Base-by-base conservation (phyloP, 768 basidiomycete genomes). In the Tricholoma matsutake region DNA sequence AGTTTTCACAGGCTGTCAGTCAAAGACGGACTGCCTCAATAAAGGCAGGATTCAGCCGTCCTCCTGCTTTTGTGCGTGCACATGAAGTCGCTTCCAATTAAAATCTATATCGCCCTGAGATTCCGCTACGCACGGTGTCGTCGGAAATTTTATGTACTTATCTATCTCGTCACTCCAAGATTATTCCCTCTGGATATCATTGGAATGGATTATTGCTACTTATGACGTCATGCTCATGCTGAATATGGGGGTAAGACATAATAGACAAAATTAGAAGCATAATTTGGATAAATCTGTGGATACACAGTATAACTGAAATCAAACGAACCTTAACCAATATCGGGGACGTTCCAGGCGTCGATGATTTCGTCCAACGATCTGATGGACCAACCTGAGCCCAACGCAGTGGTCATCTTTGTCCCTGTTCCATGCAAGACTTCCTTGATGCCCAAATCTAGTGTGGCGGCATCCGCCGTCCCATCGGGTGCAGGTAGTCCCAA, bases 401-500 rank as follows among this genome's bases (percentile, higher is more conserved):
- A 71, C 10, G 83, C 79, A 5, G 86, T 86, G 20, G 85, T 86
- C 82, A 91, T 83, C 68, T 92, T 94, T 0, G 86, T 84, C 1
- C 96, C 96, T 0, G 95, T 91, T 0, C 86, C 84, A 68, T 94
- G 90, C 62, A 97, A 70, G 8, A 97, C 93, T 68, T 96, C 91
- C 66, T 86, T 88, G 63, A 98, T 94, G 8, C 81, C 83, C 59
- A 74, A 54, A 62, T 81, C 81, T 47, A 84, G 67, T 7, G 67
- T 64, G 16, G 57, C 64, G 16, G 67, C 65, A 63, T 82, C 73
- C 9, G 62, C 63, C 0, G 82, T 85, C 0, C 87, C 88, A 6
- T 81, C 81, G 0, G 88, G 86, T 1, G 79, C 76, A 6, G 82
- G 73, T 3, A 71, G 70, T 8, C 75, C 76, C 13, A 81, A 64